Base-by-base conservation (phyloP, 2,329 filamentous ascomycete genomes). In the Aspergillus unguis region DNA sequence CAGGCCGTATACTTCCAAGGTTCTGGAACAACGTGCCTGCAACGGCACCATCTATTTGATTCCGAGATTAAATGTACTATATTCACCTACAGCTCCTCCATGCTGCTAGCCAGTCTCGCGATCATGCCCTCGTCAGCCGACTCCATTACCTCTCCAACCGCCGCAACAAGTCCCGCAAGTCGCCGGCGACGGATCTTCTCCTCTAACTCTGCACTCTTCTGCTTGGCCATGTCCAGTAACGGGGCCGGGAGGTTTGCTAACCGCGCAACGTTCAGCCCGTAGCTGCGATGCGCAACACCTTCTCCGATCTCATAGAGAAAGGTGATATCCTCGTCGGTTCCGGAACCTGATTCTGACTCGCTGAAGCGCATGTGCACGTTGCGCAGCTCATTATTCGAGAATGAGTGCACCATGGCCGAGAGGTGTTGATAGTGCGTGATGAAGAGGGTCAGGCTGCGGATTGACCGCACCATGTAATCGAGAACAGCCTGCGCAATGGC, bases 351-450 rank as follows among this genome's bases (percentile, higher is more conserved):
- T 65, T 84, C 69, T 1, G 70, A 71, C 65, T 84, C 81, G 3
- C 81, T 84, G 71, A 99, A 99, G 47, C 83, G 84, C 92, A 99
- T 97, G 69, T 99, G 94, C 43, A 96, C 89, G 69, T 97, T 97
- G 62, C 80, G 84, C 61, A 96, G 68, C 63, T 84, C 86, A 1
- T 80, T 78, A 5, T 77, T 70, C 10, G 77, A 76, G 53, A 95
- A 87, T 1, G 83, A 84, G 27, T 85, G 81, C 7, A 85, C 86
- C 57, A 95, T 80, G 7, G 85, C 84, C n/a, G 81, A 78, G 1
- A 99, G 81, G 59, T 86, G 86, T 74, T 99, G 94, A 71, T 99
- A 99, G 74, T 99, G 94, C 3, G 94, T 99, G 70, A 99, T 96
- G 77, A 99, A 99, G 38, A 99, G 79, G 5, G 90, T 95, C 43